These are phyloP conservation scores for Vaccinium darrowii DNA, from an alignment of 148 eudicot species.

Conservation along the genomic window DNA sequence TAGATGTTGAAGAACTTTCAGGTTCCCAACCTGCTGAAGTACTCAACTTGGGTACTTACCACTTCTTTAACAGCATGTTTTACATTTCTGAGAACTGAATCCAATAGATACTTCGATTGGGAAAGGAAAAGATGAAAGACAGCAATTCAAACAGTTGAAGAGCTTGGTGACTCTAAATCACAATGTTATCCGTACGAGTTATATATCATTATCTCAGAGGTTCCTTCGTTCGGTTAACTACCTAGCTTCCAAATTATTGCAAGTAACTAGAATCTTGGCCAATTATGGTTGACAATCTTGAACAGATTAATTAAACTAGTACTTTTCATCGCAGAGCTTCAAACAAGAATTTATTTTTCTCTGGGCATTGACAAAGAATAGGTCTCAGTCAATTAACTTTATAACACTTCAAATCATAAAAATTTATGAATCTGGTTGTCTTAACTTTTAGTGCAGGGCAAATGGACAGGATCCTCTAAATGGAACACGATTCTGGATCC, in stretches of 20 bases:
- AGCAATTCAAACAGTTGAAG: neutral
- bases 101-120: neutral
- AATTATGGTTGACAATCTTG: neutral
- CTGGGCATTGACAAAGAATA: neutral
- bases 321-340: neutral
- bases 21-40: slow-evolving; percentile 93
- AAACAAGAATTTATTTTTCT: neutral
- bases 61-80: slow-evolving; percentile 3
- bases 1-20: slow-evolving; percentile 74
- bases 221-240: neutral
- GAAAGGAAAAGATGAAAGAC: neutral
- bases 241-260: neutral
- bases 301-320: neutral
- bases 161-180: neutral
- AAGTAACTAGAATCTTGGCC: neutral
- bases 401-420: neutral
- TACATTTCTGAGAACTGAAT: neutral
- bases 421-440: slow-evolving; percentile 12
- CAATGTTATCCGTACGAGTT: neutral
- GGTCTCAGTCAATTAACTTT: neutral
- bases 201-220: neutral
- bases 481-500: slow-evolving; percentile 91
- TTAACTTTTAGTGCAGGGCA: slow-evolving; percentile 72
- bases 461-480: slow-evolving; percentile 65
- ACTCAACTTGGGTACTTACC: slow-evolving; percentile 66